phyloP scores from a whole-genome alignment of 176 grass and related monocot genomes.

The Guadua angustifolia region DNA sequence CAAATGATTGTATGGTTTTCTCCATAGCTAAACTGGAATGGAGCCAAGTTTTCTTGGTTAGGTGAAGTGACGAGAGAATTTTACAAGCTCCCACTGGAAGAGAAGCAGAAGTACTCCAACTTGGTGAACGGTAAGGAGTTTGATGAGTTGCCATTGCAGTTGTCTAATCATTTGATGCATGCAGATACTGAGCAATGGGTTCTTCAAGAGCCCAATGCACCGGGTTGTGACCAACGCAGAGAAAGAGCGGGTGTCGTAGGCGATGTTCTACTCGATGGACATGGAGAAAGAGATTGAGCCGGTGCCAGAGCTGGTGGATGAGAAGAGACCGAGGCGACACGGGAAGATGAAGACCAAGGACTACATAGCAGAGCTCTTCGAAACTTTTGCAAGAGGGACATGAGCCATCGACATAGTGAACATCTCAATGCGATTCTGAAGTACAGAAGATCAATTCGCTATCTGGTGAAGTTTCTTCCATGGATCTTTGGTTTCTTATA shows the following conservation, averaged over 20 bases:
- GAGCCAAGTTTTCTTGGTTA: slow-evolving; percentile 34
- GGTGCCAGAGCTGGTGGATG: slow-evolving; percentile 41
- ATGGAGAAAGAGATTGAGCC: slow-evolving; percentile 46
- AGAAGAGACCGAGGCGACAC: slow-evolving; percentile 42
- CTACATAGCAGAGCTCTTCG: slow-evolving; percentile 14
- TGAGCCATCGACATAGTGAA: slow-evolving; percentile 51
- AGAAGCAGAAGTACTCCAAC: slow-evolving; percentile 65
- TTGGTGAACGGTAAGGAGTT: slow-evolving; percentile 52
- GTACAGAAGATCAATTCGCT: background rate
- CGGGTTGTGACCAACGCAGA: slow-evolving; percentile 35
- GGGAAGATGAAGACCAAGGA: slow-evolving; percentile 42
- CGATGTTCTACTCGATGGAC: slow-evolving; percentile 51
- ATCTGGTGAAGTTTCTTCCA: background rate
- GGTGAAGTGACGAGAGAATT: slow-evolving; percentile 27
- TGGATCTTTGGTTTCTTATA: background rate
- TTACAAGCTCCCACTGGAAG: slow-evolving; percentile 49
- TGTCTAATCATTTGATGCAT: background rate
- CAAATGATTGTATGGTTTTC: slow-evolving; percentile 41
- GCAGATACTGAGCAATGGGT: slow-evolving; percentile 60
- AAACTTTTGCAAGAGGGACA: slow-evolving; percentile 31
- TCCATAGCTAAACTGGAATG: slow-evolving; percentile 34
- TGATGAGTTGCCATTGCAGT: background rate
- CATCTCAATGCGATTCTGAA: background rate
- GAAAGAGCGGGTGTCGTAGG: slow-evolving; percentile 48
- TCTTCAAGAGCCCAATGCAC: slow-evolving; percentile 52